phyloP scores from a whole-genome alignment of 176 grass and related monocot genomes.

The Oryza nivara region DNA sequence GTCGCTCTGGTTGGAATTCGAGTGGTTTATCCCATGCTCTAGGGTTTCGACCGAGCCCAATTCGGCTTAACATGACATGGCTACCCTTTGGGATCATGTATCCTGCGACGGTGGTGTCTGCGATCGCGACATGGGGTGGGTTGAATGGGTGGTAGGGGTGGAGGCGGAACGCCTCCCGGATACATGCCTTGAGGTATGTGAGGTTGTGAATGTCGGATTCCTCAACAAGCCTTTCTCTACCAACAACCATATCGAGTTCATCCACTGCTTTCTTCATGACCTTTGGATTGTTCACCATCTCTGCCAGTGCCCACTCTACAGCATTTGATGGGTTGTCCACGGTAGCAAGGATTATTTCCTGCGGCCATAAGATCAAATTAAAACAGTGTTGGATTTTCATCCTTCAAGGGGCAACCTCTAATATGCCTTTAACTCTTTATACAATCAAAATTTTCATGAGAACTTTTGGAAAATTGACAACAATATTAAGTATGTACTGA shows the following conservation, averaged over 20 bases:
- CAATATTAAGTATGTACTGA: too few relatives aligned
- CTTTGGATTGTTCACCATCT: constrained; percentile 34
- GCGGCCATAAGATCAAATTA: neutral
- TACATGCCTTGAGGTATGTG: constrained; percentile 39
- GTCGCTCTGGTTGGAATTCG: constrained; percentile 34
- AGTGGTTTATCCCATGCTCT: constrained; percentile 31
- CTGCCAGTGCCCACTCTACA: constrained; percentile 30
- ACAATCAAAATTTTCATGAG: too few relatives aligned
- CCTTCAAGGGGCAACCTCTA: too few relatives aligned
- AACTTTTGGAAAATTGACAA: too few relatives aligned
- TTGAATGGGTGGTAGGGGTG: constrained; percentile 44
- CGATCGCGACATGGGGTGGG: constrained; percentile 29
- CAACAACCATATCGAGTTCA: neutral
- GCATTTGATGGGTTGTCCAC: constrained; percentile 35
- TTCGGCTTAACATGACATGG: constrained; percentile 5
- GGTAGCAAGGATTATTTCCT: constrained; percentile 30
- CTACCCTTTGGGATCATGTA: constrained; percentile 50
- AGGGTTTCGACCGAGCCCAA: constrained; percentile 32
- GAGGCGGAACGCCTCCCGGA: constrained; percentile 28
- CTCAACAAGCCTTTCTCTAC: constrained; percentile 33
- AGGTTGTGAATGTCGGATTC: constrained; percentile 36
- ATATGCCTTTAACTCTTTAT: too few relatives aligned
- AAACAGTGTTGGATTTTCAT: too few relatives aligned
- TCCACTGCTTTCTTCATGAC: constrained; percentile 32
- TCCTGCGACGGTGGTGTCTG: neutral